Base-by-base conservation (phyloP, 371 early-diverging fungal genomes). In the Cokeromyces recurvatus region DNA sequence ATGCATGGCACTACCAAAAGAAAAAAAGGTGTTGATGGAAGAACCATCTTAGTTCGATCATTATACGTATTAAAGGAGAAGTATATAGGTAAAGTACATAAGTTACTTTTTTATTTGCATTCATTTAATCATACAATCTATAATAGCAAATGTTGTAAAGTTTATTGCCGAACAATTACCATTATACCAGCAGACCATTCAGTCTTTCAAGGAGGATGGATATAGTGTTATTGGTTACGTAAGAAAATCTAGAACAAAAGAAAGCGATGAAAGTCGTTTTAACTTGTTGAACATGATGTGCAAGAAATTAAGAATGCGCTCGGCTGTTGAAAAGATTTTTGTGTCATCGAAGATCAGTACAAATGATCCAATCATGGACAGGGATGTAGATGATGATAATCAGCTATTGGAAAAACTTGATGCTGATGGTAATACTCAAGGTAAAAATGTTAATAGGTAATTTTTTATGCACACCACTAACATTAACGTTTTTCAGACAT, bases 231-330 rank as follows among this genome's bases (percentile, higher is more conserved):
- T 51, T 43, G 57, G 51, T 32, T 56, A 56, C 41, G 27, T 27
- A n/a, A 46, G 51, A 50, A 56, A 56, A 51, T 56, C 51, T 35
- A 50, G 23, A 39, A 40, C 50, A 39, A 56, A 51, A 46, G 57
- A 56, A 38, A 46, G 40, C 20, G 39, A 51, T 39, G 51, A 55
- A 42, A 47, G 38, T 12, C 38, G 43, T 40, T 40, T 21, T 46
- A 47, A 36, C 39, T 45, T 51, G 43, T 37, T 51, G 39, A 29
- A 47, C 41, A 38, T 47, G 32, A 47, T 56, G 51, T 51, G 57
- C 23, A 38, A 32, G 17, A 32, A 39, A 39, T 41, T 47, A 32
- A 46, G 17, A 51, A 47, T 24, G 41, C 41, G 43, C 22, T 56
- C 48, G 35, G 36, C 38, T 39, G 47, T 46, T 36, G 51, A 56